Percentiles rank a stretch among this genome's conserved stretches.
These are phyloP conservation scores for Cyberlindnera bimundalis DNA, from an alignment of 805 yeast species.

Conservation along the genomic window DNA sequence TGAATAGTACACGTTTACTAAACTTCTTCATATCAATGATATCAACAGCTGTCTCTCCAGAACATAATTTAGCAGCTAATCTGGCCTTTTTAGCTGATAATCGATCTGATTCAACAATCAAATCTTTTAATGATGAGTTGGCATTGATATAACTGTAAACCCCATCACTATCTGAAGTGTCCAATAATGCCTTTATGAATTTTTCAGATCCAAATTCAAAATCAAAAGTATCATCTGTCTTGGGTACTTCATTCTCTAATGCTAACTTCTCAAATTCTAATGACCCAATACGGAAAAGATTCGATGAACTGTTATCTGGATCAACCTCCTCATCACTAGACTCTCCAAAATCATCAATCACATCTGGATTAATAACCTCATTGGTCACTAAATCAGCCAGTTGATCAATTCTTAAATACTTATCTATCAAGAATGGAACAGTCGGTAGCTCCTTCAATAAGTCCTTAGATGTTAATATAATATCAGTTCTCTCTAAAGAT, in stretches of 20 bases:
- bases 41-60: conserved; percentile 19
- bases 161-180: conserved; percentile 23
- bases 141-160: conserved; percentile 23
- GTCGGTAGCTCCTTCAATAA: conserved; percentile 59
- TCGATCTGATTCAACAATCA: conserved; percentile 23
- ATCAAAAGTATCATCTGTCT: conserved; percentile 21
- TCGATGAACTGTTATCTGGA: conserved; percentile 10
- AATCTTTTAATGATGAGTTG: conserved; percentile 22
- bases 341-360: conserved; percentile 22
- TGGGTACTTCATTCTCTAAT: conserved; percentile 25
- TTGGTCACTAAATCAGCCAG: conserved; percentile 44
- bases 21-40: conserved; percentile 10
- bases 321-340: conserved; percentile 4
- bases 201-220: conserved; percentile 60
- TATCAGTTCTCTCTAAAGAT: conserved; percentile 52
- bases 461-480: conserved; percentile 48
- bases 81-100: conserved; percentile 22
- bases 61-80: conserved; percentile 22
- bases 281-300: conserved; percentile 29
- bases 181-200: conserved; percentile 44
- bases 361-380: conserved; percentile 7
- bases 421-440: conserved; percentile 67
- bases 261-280: conserved; percentile 33
- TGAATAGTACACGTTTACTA: conserved; percentile 7
- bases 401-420: conserved; percentile 56